Evolutionary conservation across 2,329 filamentous ascomycete genomes (phyloP).

Genomic region (Shiraia sp.): DNA sequence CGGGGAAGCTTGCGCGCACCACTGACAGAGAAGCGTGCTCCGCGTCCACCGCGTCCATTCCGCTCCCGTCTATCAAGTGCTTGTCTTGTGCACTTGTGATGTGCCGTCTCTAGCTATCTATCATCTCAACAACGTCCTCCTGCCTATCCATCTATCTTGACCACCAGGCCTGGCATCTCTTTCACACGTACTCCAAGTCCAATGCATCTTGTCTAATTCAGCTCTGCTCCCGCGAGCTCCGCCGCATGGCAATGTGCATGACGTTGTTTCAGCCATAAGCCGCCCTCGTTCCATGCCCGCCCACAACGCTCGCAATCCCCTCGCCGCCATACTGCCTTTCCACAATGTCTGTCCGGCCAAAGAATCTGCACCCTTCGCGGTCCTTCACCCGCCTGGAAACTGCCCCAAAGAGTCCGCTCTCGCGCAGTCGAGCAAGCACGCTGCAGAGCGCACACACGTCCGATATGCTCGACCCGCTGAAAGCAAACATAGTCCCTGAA

Average conservation of each 20-base stretch:
- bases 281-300: slow-evolving; percentile 27
- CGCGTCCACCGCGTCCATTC: neutral
- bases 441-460: slow-evolving; percentile 49
- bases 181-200: too few species aligned
- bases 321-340: slow-evolving; percentile 6
- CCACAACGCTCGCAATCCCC: slow-evolving; percentile 22
- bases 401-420: slow-evolving; percentile 35
- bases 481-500: slow-evolving; percentile 41
- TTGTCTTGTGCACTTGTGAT: neutral
- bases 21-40: slow-evolving; percentile 6
- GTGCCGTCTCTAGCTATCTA: too few species aligned
- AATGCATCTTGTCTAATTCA: too few species aligned
- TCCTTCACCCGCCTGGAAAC: slow-evolving; percentile 57
- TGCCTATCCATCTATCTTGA: too few species aligned
- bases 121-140: too few species aligned
- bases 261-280: slow-evolving; percentile 38
- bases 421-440: slow-evolving; percentile 52
- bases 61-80: neutral
- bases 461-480: slow-evolving; percentile 49
- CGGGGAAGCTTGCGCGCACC: slow-evolving; percentile 7
- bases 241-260: slow-evolving; percentile 34
- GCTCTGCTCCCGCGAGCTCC: slow-evolving; percentile 13
- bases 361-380: slow-evolving; percentile 47
- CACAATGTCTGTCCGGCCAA: slow-evolving; percentile 38
- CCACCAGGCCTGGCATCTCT: too few species aligned